Conservation (phyloP, 1,284 basidiomycete species). For the Sphaerobolus stellatus region DNA sequence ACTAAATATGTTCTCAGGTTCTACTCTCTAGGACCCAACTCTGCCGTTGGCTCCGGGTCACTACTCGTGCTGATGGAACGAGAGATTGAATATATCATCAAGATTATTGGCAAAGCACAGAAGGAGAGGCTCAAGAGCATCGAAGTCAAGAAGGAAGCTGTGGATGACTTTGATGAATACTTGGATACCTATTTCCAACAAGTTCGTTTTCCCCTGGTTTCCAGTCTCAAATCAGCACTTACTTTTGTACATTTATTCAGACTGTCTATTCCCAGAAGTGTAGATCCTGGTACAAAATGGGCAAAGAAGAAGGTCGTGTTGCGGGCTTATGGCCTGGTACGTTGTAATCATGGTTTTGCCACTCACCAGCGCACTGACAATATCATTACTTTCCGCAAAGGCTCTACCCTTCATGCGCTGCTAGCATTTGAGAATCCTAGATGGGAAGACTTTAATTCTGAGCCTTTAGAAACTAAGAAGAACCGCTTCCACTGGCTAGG, state of each 20-base stretch:
- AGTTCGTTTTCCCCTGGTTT: conserved; percentile 25
- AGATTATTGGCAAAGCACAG: conserved; percentile 56
- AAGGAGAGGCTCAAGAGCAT: conserved; percentile 59
- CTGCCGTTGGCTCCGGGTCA: conserved; percentile 50
- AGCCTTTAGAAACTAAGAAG: conserved; percentile 38
- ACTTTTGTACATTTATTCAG: conserved; percentile 29
- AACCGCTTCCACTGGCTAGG: conserved; percentile 62
- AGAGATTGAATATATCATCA: conserved; percentile 54
- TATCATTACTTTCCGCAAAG: conserved; percentile 25
- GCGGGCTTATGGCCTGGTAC: conserved; percentile 60
- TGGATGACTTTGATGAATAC: conserved; percentile 57
- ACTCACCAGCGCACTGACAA: not conserved
- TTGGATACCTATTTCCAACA: conserved; percentile 48
- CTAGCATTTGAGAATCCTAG: conserved; percentile 52
- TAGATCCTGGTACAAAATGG: conserved; percentile 66
- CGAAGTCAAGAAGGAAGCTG: conserved; percentile 55
- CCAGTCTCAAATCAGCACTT: not conserved
- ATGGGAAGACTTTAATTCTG: conserved; percentile 67
- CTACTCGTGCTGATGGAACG: conserved; percentile 53
- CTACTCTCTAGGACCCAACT: conserved; percentile 52
- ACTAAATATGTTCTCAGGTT: conserved; percentile 25
- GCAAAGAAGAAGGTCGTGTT: conserved; percentile 56
- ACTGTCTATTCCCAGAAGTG: conserved; percentile 61
- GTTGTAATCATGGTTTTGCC: conserved; percentile 1
- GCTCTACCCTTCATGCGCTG: conserved; percentile 53